Base-by-base conservation (phyloP, 2,329 filamentous ascomycete genomes). In the Diplodia sapinea region DNA sequence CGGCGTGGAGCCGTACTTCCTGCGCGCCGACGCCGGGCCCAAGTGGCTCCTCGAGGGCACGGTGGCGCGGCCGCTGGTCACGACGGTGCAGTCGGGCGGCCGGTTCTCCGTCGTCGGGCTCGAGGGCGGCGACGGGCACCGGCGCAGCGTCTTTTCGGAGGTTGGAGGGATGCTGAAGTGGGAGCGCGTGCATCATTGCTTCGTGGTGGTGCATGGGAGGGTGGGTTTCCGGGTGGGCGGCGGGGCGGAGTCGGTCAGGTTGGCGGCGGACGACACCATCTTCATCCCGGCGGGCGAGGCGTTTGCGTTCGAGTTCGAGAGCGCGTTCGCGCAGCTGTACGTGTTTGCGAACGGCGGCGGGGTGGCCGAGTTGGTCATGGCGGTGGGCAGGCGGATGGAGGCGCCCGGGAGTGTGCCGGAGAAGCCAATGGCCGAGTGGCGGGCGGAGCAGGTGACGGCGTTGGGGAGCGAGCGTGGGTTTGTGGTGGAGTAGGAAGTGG, bases 61-160 rank as follows among this genome's bases (percentile, higher is more conserved):
- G 15, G 71, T 86, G 50, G 79, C 79, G 0, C 72, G 84, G 29
- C 84, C 85, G 0, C 81, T 87, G 36, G 80, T 84, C 61, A 82
- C 80, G 4, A 82, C 82, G 2, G 73, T 74, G 26, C 82, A 87
- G 71, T 82, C 80, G 33, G 74, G 75, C 31, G 83, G 81, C 0
- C 82, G 80, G 56, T 87, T 86, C 66, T 79, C 83, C 11, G 86
- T 88, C 67, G 84, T 82, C 1, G 83, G 82, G 65, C 81, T 88
- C 38, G 84, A 87, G 70, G 78, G 77, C 0, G 56, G 56, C 6
- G 26, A 2, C 23, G 23, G 23, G 23, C 56, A 59, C 23, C 38
- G n/a, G 7, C 17, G 38, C 6, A 59, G 26, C 20, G 29, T 59
- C 8, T 40, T 47, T 1, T 15, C 38, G 0, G 36, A 15, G 36